Conservation (phyloP, 768 basidiomycete species). For the Grammothele lineata region DNA sequence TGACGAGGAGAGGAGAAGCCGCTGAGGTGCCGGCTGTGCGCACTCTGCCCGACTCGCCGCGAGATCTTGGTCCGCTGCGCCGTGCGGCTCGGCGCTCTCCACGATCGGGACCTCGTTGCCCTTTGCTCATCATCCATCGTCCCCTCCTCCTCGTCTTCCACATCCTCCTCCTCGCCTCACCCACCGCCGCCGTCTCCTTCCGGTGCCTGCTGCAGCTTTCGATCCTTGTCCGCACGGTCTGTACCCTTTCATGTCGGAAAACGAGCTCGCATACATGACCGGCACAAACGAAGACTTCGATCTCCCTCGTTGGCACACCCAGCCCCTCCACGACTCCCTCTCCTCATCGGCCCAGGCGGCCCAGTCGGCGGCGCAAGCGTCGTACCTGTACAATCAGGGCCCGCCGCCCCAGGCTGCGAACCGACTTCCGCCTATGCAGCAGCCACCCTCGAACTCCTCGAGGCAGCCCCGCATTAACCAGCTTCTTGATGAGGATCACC, state of each 20-base stretch:
- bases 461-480: conserved; percentile 63
- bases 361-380: conserved; percentile 36
- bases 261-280: conserved; percentile 64
- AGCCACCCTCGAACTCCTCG: conserved; percentile 38
- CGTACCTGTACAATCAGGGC: conserved; percentile 46
- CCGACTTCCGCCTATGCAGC: conserved; percentile 48
- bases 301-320: conserved; percentile 53
- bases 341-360: conserved; percentile 62
- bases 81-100: conserved; percentile 20
- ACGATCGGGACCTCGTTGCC: conserved; percentile 18
- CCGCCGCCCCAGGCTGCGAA: conserved; percentile 44
- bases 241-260: conserved; percentile 57
- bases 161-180: conserved; percentile 10
- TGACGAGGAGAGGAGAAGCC: conserved; percentile 1
- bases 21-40: too few species aligned
- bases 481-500: conserved; percentile 62
- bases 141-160: conserved; percentile 17
- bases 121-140: conserved; percentile 15
- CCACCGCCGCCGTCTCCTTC: conserved; percentile 1
- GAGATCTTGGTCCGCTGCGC: conserved; percentile 13
- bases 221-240: neutral
- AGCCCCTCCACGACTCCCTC: conserved; percentile 39
- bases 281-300: conserved; percentile 81
- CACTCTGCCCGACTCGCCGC: too few species aligned
- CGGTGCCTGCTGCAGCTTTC: neutral